A percentile compares a stretch with the other conserved stretches of the same genome.
These are phyloP conservation scores for Clathrospora elynae DNA, from an alignment of 2,329 filamentous ascomycete species.

Conservation along the genomic window DNA sequence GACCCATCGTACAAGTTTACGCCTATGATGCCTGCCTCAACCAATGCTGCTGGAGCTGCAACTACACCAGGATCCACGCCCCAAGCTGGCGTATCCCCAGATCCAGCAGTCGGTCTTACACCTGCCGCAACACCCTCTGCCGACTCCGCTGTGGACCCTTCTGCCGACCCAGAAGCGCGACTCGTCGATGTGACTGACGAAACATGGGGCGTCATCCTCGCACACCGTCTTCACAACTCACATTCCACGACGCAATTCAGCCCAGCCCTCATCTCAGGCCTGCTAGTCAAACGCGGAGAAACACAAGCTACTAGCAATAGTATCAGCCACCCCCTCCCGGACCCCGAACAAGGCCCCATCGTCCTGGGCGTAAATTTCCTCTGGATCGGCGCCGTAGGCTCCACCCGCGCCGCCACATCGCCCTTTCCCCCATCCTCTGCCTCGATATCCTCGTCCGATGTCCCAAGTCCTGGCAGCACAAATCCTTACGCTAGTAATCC, in stretches of 20 bases:
- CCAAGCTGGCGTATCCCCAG: constrained; percentile 43
- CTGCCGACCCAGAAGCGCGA: constrained; percentile 65
- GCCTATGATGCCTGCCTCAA: constrained; percentile 49
- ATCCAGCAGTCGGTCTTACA: constrained; percentile 55
- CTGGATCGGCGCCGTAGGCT: constrained; percentile 53
- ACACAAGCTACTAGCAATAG: constrained; percentile 17
- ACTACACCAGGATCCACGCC: constrained; percentile 41
- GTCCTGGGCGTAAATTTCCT: constrained; percentile 52
- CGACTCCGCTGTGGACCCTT: constrained; percentile 53
- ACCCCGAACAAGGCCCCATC: constrained; percentile 38
- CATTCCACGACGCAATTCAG: constrained; percentile 43
- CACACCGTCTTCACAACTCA: constrained; percentile 58
- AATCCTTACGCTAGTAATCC: constrained; percentile 10
- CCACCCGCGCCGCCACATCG: constrained; percentile 38
- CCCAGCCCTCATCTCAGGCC: constrained; percentile 50
- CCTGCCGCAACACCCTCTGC: constrained; percentile 69
- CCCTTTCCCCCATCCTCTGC: constrained; percentile 34
- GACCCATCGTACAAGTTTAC: constrained; percentile 67
- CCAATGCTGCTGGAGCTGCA: constrained; percentile 22
- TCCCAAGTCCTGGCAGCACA: constrained; percentile 25
- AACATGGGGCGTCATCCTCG: constrained; percentile 74
- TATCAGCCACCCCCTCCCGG: constrained; percentile 22
- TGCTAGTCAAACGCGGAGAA: constrained; percentile 51
- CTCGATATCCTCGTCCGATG: constrained; percentile 23
- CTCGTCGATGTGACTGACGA: constrained; percentile 76